Evolutionary conservation across 1,139 yeast species (phyloP).

Genomic region (Kodamaea sp.): DNA sequence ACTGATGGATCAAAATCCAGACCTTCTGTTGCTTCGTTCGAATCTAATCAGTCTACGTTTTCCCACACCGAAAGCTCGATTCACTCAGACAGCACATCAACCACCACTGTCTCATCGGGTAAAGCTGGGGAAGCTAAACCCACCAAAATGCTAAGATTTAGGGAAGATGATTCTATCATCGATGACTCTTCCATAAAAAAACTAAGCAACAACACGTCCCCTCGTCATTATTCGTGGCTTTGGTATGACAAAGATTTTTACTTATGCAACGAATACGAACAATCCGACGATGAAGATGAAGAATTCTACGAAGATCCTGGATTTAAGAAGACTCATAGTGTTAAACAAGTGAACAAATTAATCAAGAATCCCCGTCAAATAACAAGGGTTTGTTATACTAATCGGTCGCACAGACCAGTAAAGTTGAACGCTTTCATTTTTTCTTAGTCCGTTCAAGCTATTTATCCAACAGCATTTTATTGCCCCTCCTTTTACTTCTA

Average conservation of each 20-base stretch:
- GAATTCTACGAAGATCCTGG: constrained; percentile 11
- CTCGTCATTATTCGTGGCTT: constrained; percentile 33
- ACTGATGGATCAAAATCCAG: constrained; percentile 7
- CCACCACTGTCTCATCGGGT: constrained; percentile 12
- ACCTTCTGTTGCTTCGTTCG: constrained; percentile 16
- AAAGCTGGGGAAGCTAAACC: constrained; percentile 2
- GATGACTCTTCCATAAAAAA: constrained; percentile 2
- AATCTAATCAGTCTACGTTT: constrained; percentile 14
- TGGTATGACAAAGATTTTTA: constrained; percentile 39
- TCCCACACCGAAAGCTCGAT: constrained; percentile 10
- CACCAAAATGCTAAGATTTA: constrained; percentile 16
- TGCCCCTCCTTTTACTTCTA: too few species aligned
- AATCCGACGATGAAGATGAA: constrained; percentile 22
- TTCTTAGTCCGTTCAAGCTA: too few species aligned
- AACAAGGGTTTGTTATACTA: constrained; percentile 34
- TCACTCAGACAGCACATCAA: constrained; percentile 15
- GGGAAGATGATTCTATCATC: constrained; percentile 22
- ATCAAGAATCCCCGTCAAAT: constrained; percentile 17
- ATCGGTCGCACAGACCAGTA: constrained; percentile 21
- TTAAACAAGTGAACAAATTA: constrained; percentile 28
- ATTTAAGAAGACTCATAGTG: constrained; percentile 19
- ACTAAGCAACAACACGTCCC: neutral
- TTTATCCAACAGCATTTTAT: too few species aligned
- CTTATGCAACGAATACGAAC: constrained; percentile 29
- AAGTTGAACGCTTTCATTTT: constrained; percentile 35